A percentile compares a stretch with the other conserved stretches of the same genome.
These are phyloP conservation scores for Boletus rubroflammeus DNA, from an alignment of 768 basidiomycete species.

Conservation along the genomic window DNA sequence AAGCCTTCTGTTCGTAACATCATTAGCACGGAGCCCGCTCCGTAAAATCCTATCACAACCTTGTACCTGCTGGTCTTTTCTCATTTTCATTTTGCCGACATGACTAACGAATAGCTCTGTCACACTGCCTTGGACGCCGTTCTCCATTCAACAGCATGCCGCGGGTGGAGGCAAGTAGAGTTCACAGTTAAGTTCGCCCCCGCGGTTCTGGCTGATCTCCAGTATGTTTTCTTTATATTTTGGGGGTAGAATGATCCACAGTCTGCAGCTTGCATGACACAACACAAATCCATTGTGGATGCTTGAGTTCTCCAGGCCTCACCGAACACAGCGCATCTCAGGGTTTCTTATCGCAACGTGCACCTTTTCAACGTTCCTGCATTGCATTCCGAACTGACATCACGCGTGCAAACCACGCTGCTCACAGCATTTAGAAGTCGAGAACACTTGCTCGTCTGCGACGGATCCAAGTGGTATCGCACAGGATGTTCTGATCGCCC, in stretches of 20 bases:
- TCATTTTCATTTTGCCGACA: slow-evolving; percentile 10
- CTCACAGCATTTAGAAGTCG: slow-evolving; percentile 17
- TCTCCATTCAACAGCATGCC: too few species aligned
- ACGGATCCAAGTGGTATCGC: slow-evolving; percentile 6
- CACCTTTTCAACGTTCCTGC: slow-evolving; percentile 1
- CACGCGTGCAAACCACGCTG: not conserved
- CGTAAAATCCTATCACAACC: not conserved
- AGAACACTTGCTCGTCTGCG: slow-evolving; percentile 10
- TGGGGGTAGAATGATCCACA: not conserved
- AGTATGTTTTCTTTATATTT: not conserved
- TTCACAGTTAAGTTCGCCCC: not conserved
- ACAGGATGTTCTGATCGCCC: slow-evolving; percentile 11
- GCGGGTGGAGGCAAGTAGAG: not conserved
- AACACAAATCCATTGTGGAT: not conserved
- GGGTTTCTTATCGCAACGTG: not conserved
- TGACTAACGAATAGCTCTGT: not conserved
- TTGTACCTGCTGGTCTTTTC: not conserved
- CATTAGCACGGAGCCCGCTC: too few species aligned
- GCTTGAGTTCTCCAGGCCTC: not conserved
- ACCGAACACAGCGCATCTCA: not conserved
- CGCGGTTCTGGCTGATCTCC: not conserved
- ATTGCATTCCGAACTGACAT: not conserved
- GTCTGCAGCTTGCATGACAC: too few species aligned
- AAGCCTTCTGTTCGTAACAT: not conserved
- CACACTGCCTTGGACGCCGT: not conserved